Conservation (phyloP, 2,329 filamentous ascomycete species). For the Ascochyta lentis region DNA sequence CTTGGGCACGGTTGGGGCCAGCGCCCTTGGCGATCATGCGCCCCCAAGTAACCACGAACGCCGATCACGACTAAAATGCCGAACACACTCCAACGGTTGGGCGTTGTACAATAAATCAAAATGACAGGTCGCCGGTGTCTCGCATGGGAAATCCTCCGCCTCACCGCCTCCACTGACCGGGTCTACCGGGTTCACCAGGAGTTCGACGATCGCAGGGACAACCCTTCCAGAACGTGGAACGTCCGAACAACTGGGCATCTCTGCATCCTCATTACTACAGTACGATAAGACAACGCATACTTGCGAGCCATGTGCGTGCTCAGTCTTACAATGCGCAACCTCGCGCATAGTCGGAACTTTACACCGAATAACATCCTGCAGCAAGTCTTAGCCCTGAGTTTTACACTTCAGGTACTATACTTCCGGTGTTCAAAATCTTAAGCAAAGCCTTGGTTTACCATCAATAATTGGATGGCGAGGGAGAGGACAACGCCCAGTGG, state of each 20-base stretch:
- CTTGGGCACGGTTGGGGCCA: slow-evolving; percentile 3
- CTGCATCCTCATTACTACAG: slow-evolving; percentile 20
- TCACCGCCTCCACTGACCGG: slow-evolving; percentile 10
- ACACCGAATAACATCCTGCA: not conserved
- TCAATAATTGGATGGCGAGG: not conserved
- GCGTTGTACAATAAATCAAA: not conserved
- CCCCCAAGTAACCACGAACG: slow-evolving; percentile 6
- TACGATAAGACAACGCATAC: slow-evolving; percentile 7
- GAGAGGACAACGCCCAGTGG: not conserved
- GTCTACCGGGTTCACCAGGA: slow-evolving; percentile 22
- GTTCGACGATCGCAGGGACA: slow-evolving; percentile 26
- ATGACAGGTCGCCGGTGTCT: slow-evolving; percentile 15
- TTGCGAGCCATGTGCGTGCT: not conserved
- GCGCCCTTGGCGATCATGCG: slow-evolving; percentile 20
- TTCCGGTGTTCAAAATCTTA: not conserved
- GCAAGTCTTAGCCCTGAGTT: not conserved
- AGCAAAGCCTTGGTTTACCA: not conserved
- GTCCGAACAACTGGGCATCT: slow-evolving; percentile 22
- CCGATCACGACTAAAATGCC: slow-evolving; percentile 24
- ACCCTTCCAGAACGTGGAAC: slow-evolving; percentile 15
- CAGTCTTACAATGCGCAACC: not conserved
- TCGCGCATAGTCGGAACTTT: not conserved
- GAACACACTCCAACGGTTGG: slow-evolving; percentile 11
- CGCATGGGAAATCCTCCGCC: slow-evolving; percentile 2
- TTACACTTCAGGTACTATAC: too few species aligned